Base-by-base conservation (phyloP, 495 filamentous ascomycete species). In the Penicillium pancosmium region DNA sequence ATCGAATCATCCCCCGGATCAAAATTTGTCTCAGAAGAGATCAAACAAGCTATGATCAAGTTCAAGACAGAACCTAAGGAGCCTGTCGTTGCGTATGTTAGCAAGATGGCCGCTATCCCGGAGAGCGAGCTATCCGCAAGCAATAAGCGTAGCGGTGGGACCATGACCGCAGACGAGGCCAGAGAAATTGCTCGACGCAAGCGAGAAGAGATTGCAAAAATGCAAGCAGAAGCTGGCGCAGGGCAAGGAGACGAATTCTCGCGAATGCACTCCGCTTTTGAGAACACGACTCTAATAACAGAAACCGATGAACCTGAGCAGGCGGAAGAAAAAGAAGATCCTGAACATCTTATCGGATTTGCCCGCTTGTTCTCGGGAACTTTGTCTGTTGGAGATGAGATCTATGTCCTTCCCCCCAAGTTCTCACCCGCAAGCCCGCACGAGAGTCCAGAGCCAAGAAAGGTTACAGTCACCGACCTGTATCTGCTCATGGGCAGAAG, bases 401-500 rank as follows among this genome's bases (percentile, higher is more conserved):
- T 99, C 38, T 99, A 96, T 67, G 91, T 97, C 19, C 73, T 98
- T 4, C 86, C 89, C 0, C 95, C 94, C 10, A 98, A 97, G 57
- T 99, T 96, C 74, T 86, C 87, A 3, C 93, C 95, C 11, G 85
- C 86, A 18, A 75, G 88, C 55, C 91, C 93, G 1, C 85, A 91
- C 63, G 84, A 85, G 7, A 79, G 80, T 34, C 92, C 92, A 0
- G 88, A 90, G 57, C 91, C 93, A 0, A 81, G 88, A 63, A 93
- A 93, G 69, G 86, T 93, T 36, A 92, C 82, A 1, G 87, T 99
- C 33, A 93, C 87, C 27, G 90, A 91, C 5, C 78, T 99, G 18
- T 99, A 99, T 74, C 88, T 98, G 60, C 82, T 99, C 50, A 99
- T 99, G 94, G 94, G 94, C 35, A 83, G 92, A 43, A 87, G 88